These are phyloP conservation scores for Dryas alaskensis DNA, from an alignment of 306 rosid genomes.

Conservation along the genomic window DNA sequence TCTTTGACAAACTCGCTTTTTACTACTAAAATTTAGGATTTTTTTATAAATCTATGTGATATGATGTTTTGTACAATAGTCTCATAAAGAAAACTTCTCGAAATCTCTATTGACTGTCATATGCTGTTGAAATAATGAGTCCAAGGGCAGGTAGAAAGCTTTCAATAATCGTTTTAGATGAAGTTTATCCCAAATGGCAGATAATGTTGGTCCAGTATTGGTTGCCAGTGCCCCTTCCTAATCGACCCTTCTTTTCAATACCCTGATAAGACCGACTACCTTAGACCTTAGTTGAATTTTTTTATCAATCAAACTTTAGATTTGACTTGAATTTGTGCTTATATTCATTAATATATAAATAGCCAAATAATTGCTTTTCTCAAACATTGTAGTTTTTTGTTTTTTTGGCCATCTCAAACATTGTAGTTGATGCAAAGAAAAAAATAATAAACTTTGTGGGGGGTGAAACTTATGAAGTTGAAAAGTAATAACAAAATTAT, in stretches of 20 bases:
- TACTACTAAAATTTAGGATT: no score
- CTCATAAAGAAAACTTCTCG: neutral
- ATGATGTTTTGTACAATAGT: no score
- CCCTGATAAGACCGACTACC: neutral
- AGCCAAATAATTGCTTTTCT: neutral
- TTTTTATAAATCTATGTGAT: no score
- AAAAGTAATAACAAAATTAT: no score
- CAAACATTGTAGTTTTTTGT: neutral
- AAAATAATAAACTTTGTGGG: no score
- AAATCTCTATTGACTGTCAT: neutral
- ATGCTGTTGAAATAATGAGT: neutral
- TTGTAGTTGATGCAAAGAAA: neutral
- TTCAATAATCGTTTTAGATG: neutral
- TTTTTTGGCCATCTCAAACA: neutral
- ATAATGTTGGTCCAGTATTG: neutral
- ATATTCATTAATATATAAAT: neutral
- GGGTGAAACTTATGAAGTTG: no score
- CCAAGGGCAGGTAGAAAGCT: conserved; percentile 8
- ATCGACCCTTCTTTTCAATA: neutral
- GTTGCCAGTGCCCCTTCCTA: neutral
- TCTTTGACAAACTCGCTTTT: no score
- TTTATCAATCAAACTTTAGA: neutral
- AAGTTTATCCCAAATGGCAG: neutral
- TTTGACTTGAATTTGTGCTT: neutral
- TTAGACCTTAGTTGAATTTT: neutral